Conservation (phyloP, 768 basidiomycete species). For the Kwoniella europaea region DNA sequence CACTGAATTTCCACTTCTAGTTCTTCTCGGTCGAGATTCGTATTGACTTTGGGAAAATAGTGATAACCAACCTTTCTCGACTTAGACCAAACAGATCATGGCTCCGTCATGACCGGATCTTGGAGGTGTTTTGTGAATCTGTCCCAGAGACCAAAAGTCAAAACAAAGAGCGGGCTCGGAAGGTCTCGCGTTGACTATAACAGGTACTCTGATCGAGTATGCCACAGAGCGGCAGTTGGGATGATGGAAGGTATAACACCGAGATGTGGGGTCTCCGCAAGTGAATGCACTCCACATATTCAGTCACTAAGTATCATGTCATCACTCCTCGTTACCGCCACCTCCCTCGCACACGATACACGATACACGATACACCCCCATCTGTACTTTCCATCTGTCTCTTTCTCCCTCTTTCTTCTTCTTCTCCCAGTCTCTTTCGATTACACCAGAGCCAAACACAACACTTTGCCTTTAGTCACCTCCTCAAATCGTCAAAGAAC, state of each 20-base stretch:
- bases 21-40: background rate
- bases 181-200: background rate
- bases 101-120: background rate
- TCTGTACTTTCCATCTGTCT: background rate
- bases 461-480: background rate
- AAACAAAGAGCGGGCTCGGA: background rate
- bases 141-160: background rate
- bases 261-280: background rate
- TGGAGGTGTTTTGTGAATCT: background rate
- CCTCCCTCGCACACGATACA: slow-evolving; percentile 1
- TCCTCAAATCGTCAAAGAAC: slow-evolving; percentile 5
- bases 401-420: slow-evolving; percentile 15
- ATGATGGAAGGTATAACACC: background rate
- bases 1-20: background rate
- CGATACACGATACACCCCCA: background rate
- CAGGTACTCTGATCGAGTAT: background rate
- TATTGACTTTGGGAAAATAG: background rate
- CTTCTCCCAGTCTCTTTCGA: slow-evolving; percentile 25
- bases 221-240: background rate
- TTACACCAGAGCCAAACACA: slow-evolving; percentile 28
- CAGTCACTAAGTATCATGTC: background rate
- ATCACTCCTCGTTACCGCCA: background rate
- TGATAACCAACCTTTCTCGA: background rate
- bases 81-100: background rate
- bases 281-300: background rate